Evolutionary conservation across 768 basidiomycete species (phyloP).

Genomic region (Pulveroboletus sp.): DNA sequence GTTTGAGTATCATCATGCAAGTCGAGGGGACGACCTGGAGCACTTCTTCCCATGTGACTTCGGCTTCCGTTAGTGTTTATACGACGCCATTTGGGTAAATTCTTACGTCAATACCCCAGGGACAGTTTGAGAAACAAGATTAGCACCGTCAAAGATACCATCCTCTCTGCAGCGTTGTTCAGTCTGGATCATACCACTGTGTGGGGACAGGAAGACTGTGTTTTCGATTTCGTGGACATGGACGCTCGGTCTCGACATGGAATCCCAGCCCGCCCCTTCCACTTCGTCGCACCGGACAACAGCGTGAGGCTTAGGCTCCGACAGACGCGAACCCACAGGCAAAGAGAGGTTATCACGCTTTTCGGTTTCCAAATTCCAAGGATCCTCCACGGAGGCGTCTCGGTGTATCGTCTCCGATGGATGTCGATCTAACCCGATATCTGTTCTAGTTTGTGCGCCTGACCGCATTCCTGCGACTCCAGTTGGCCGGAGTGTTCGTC

Average conservation of each 20-base stretch:
- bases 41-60: not conserved
- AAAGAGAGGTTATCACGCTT: not conserved
- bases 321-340: not conserved
- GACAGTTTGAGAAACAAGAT: not conserved
- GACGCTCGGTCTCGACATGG: not conserved
- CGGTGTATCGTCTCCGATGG: not conserved
- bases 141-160: not conserved
- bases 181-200: not conserved
- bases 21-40: not conserved
- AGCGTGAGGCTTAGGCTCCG: not conserved
- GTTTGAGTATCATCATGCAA: not conserved
- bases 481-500: not conserved
- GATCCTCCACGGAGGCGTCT: not conserved
- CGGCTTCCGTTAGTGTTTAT: constrained; percentile 1
- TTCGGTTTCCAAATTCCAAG: not conserved
- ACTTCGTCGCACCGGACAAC: not conserved
- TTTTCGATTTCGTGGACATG: not conserved
- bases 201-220: not conserved
- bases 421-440: not conserved
- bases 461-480: not conserved
- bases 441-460: not conserved
- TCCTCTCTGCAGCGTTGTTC: not conserved
- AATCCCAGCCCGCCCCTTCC: no score
- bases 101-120: not conserved
- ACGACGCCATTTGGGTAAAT: not conserved